A percentile compares a stretch with the other conserved stretches of the same genome.
These are phyloP conservation scores for Trichomonascaceae sp. DNA, from an alignment of 1,139 yeast species.

Conservation along the genomic window DNA sequence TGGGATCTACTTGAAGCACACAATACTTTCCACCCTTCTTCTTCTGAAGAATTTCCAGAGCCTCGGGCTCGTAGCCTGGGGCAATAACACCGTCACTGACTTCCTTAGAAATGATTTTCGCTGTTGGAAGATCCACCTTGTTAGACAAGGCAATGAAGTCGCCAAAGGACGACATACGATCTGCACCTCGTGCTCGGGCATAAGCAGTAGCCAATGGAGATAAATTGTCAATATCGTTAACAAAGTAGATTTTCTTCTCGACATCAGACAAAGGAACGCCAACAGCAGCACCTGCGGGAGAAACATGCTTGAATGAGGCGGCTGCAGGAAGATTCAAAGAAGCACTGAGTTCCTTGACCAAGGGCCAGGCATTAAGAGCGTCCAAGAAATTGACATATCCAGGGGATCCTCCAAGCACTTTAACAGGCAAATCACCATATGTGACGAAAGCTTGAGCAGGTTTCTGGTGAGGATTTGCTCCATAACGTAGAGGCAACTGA, in stretches of 20 bases:
- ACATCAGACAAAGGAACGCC: conserved; percentile 86
- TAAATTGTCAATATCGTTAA: conserved; percentile 86
- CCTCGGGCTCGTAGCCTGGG: conserved; percentile 92
- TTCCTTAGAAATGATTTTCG: conserved; percentile 93
- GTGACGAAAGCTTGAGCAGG: conserved; percentile 96
- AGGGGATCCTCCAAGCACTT: conserved; percentile 89
- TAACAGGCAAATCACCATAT: conserved; percentile 85
- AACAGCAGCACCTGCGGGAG: conserved; percentile 98
- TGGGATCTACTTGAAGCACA: conserved; percentile 91
- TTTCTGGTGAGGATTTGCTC: conserved; percentile 98
- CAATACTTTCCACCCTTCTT: conserved; percentile 98
- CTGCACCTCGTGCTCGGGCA: conserved; percentile 99
- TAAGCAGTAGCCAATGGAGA: conserved; percentile 97
- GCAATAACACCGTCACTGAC: conserved; percentile 98
- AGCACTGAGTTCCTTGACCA: conserved; percentile 93
- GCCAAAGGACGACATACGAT: conserved; percentile 98
- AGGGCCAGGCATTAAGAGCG: conserved; percentile 97
- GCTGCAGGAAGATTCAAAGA: conserved; percentile 96
- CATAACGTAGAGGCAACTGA: conserved; percentile 92
- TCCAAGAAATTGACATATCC: conserved; percentile 95
- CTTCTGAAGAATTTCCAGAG: conserved; percentile 77
- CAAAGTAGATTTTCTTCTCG: conserved; percentile 94
- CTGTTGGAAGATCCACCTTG: conserved; percentile 94
- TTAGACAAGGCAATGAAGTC: conserved; percentile 96
- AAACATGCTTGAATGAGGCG: conserved; percentile 96